Percentiles rank a stretch among this genome's conserved stretches.
These are phyloP conservation scores for Thielaviopsis euricoi DNA, from an alignment of 2,329 filamentous ascomycete species.

Conservation along the genomic window DNA sequence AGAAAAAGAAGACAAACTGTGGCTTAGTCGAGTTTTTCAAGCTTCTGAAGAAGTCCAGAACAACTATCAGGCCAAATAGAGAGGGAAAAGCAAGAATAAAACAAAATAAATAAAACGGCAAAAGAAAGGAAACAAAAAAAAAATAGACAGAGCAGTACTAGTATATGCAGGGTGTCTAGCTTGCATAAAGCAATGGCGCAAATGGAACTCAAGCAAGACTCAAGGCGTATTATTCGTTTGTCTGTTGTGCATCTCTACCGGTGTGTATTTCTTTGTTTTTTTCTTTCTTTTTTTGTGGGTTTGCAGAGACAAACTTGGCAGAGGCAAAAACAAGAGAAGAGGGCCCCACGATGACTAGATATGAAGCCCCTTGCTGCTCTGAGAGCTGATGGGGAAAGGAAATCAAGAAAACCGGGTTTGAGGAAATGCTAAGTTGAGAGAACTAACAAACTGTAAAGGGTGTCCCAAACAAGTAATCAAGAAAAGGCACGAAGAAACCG, in stretches of 20 bases:
- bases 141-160: no score
- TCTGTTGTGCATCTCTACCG: not conserved
- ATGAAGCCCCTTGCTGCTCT: not conserved
- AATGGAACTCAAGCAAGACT: not conserved
- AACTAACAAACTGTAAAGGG: not conserved
- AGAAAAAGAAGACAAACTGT: not conserved
- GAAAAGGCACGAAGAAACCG: not conserved
- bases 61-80: not conserved
- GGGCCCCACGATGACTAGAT: not conserved
- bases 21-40: not conserved
- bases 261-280: no score
- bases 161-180: not conserved
- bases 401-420: not conserved
- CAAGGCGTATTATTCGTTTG: not conserved
- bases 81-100: not conserved
- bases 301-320: not conserved
- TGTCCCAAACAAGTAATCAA: not conserved
- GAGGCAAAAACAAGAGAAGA: not conserved
- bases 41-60: not conserved
- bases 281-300: not conserved
- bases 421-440: not conserved
- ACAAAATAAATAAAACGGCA: not conserved
- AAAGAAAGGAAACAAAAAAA: not conserved
- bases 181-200: not conserved
- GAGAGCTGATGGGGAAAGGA: no score